Evolutionary conservation across 2,329 filamentous ascomycete species (phyloP), one percentile per base, ranked within the genome.

Genomic region (Botryotinia narcissicola): DNA sequence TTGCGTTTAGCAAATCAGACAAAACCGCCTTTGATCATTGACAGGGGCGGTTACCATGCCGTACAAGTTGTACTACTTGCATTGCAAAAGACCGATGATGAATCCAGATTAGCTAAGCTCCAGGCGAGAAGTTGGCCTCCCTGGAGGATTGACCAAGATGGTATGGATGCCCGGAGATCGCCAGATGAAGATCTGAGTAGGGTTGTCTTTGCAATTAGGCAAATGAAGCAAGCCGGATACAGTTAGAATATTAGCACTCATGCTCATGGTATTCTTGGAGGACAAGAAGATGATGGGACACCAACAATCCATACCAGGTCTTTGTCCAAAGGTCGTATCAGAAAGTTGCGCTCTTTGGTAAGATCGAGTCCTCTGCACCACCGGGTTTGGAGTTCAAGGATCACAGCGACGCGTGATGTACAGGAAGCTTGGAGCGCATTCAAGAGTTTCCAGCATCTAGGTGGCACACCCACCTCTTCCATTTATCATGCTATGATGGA

Each of bases 401-500:
- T 91, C 59, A 84, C 83, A 75, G 85, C 89, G 0, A 91, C 89
- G 8, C 85, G 89, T 37, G 90, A 91, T 77, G 83, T 86, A 1
- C 84, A 87, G 73, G 89, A 91, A 78, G 89, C 89, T 6, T 91
- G 89, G 89, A 83, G 83, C 57, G 80, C 80, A 18, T 81, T 82
- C 66, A 61, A 73, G 4, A 73, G 78, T 79, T 74, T 83, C 83
- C 1, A 83, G 83, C 2, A 74, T 75, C 54, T 74, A 78, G 37
- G 81, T 77, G 22, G 76, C 81, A 73, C 78, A 77, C 85, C 86
- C 4, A 82, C 81, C 5, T 73, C 78, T 7, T 76, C 81, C 22
- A 85, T 90, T 66, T 91, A 90, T 77, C 83, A 84, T 12, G 87
- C 88, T 73, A 89, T 91, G 87, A 88, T 91, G 75, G 79, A 85